Base-by-base conservation (phyloP, 1,139 yeast species). In the Yamadazyma blattariae region DNA sequence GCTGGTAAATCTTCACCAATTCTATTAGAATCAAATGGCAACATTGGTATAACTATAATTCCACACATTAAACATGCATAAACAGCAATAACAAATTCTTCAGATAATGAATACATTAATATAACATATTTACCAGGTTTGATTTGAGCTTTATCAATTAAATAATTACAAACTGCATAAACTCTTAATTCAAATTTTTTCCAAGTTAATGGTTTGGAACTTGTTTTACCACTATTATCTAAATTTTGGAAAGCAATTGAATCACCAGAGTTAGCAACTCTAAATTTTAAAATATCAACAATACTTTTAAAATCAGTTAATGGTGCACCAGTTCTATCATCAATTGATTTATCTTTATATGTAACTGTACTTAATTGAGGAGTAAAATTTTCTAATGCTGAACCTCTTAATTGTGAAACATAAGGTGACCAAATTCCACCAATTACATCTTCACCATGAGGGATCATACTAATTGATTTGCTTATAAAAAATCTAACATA, bases 401-500 rank as follows among this genome's bases (percentile, higher is more conserved):
- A 64, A n/a, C 67, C 59, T 40, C 95, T 64, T 25, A 77, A 55
- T 25, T 68, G 67, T 0, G 94, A 79, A 0, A 83, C 78, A 35
- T 79, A 77, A 0, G 79, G 80, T 2, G 92, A 80, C 96, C 96
- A 88, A 11, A 88, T 80, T 2, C 96, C 95, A 15, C 95, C 95
- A 30, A 71, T 65, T 3, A 81, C 70, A 56, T 87, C 95, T 42
- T 80, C 86, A 6, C 95, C 95, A 43, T 79, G 80, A 2, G 92
- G 87, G 17, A 87, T 64, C 57, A 80, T 74, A 41, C 83, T 71
- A 14, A 87, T 68, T 0, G 94, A 80, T 38, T 76, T 74, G 27
- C 77, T 70, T 19, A 84, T 75, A 39, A 83, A 83, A 53, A 90
- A 92, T 52, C 87, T 88, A 35, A 89, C 90, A 58, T 77, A 90